Evolutionary conservation across 495 filamentous ascomycete genomes (phyloP).

Genomic region (Penicillium waksmanii): DNA sequence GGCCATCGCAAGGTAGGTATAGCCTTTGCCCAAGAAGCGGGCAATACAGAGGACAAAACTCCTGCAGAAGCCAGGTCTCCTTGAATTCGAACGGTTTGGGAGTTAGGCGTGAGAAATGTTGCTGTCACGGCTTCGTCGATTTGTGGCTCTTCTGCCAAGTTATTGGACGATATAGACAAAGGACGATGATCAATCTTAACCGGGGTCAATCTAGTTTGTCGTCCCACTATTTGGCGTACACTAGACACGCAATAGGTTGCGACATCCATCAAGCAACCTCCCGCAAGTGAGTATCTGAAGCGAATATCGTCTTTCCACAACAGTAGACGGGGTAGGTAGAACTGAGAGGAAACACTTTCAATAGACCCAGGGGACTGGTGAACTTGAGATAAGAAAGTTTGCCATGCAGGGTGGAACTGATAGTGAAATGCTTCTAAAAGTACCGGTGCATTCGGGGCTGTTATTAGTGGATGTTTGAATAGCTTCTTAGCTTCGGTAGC

Average conservation of each 20-base stretch:
- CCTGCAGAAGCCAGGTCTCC: constrained; percentile 31
- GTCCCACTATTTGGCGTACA: constrained; percentile 2
- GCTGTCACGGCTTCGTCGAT: constrained; percentile 46
- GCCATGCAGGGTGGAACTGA: constrained; percentile 60
- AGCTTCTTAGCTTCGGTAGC: constrained; percentile 40
- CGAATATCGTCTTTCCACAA: constrained; percentile 54
- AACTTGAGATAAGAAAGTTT: constrained; percentile 48
- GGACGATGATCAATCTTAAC: neutral
- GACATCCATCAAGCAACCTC: constrained; percentile 4
- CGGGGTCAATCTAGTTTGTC: neutral
- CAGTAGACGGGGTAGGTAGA: constrained; percentile 17
- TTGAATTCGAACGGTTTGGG: constrained; percentile 42
- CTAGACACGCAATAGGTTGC: constrained; percentile 1
- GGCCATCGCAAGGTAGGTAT: constrained; percentile 33
- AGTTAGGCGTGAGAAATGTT: constrained; percentile 46
- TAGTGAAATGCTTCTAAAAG: constrained; percentile 65
- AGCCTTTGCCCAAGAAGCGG: constrained; percentile 14
- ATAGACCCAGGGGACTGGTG: constrained; percentile 28
- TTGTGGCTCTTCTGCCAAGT: constrained; percentile 23
- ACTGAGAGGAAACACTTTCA: constrained; percentile 12
- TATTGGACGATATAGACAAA: neutral
- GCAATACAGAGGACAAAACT: constrained; percentile 20
- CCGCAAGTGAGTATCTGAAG: constrained; percentile 20
- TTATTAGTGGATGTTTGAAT: constrained; percentile 39
- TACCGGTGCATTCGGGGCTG: constrained; percentile 34